These are phyloP conservation scores for Gracilaria caudata DNA, from an alignment of 23 red algal genomes.

Conservation along the genomic window DNA sequence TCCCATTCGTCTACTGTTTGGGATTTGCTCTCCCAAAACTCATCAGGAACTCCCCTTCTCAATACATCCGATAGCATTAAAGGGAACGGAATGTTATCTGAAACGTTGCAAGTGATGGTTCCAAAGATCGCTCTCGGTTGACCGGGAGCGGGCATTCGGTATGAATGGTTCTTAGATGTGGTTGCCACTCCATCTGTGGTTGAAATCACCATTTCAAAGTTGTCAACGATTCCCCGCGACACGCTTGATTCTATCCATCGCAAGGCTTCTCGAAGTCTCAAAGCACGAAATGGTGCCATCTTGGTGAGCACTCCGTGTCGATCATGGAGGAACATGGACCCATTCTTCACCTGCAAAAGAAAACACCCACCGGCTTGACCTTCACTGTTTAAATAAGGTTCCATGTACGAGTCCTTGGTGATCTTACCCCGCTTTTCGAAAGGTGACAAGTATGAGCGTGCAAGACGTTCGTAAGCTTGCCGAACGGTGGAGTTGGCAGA, in stretches of 20 bases:
- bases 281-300: constrained; percentile 49
- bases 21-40: constrained; percentile 17
- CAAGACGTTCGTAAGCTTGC: constrained; percentile 32
- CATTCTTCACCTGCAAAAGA: constrained; percentile 64
- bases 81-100: constrained; percentile 64
- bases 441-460: constrained; percentile 16
- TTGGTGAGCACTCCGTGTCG: constrained; percentile 35
- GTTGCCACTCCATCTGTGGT: constrained; percentile 50
- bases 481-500: constrained; percentile 31
- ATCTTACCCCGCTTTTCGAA: constrained; percentile 27
- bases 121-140: constrained; percentile 36
- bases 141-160: constrained; percentile 40
- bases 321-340: constrained; percentile 50
- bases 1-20: constrained; percentile 55
- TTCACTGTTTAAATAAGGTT: background rate
- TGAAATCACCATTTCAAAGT: constrained; percentile 60
- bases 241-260: constrained; percentile 46
- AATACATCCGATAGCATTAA: constrained; percentile 63
- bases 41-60: constrained; percentile 39
- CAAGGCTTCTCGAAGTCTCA: constrained; percentile 57
- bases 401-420: constrained; percentile 33
- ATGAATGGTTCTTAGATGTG: constrained; percentile 38
- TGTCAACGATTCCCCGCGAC: constrained; percentile 36
- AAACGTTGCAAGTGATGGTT: constrained; percentile 48
- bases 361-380: constrained; percentile 29